phyloP scores from a whole-genome alignment of 1,139 yeast genomes.

The Yamadazyma songkhlaensis region DNA sequence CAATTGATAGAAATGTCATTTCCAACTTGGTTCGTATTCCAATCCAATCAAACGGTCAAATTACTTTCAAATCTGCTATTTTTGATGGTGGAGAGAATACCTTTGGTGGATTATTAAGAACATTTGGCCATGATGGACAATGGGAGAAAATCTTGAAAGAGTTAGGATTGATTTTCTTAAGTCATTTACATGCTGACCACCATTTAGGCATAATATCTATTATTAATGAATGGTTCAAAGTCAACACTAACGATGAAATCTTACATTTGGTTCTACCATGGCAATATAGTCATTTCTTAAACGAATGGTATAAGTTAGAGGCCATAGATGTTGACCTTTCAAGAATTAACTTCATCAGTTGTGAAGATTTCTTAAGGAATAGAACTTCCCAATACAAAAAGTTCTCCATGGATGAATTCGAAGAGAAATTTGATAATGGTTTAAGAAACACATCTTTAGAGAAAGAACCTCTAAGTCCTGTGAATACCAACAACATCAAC shows the following conservation, averaged over 20 bases:
- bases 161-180: constrained; percentile 62
- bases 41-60: constrained; percentile 23
- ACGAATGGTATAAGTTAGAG: constrained; percentile 70
- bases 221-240: constrained; percentile 63
- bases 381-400: constrained; percentile 27
- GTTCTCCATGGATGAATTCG: constrained; percentile 32
- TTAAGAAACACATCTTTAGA: constrained; percentile 17
- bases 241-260: constrained; percentile 27
- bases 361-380: constrained; percentile 55
- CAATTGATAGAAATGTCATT: constrained; percentile 79
- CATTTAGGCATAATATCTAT: constrained; percentile 80
- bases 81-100: constrained; percentile 97
- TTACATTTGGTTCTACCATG: constrained; percentile 71
- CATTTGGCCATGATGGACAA: constrained; percentile 50
- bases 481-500: constrained; percentile 14
- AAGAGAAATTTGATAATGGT: constrained; percentile 24
- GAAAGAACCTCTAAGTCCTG: constrained; percentile 18
- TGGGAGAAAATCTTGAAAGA: constrained; percentile 45
- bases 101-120: constrained; percentile 65
- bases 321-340: constrained; percentile 31
- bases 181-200: constrained; percentile 97
- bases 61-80: constrained; percentile 45
- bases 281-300: constrained; percentile 64
- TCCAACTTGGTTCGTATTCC: constrained; percentile 77
- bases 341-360: constrained; percentile 56